Evolutionary conservation across 495 filamentous ascomycete species (phyloP), one percentile per base, ranked within the genome.

Genomic region (Patellaria atrata): DNA sequence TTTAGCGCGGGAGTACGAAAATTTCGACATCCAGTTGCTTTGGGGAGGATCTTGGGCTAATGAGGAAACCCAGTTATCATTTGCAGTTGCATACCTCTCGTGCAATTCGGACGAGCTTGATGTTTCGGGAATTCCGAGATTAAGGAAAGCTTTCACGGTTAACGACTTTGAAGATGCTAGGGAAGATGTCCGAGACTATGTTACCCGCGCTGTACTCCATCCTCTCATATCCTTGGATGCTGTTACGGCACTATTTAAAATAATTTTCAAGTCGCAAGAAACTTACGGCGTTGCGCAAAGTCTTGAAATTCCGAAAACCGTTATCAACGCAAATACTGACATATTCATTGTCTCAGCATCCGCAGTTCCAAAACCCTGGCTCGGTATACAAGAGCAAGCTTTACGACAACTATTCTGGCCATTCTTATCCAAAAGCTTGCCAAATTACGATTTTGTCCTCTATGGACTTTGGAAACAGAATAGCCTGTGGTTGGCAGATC

Each of bases 11-110:
- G 71, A 77, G 16, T 67, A 75, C 25, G 47, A 58, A 18, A 65
- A 51, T 35, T 65, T 79, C 50, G 75, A 92, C 55, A 71, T 94
- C 28, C 79, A 92, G 54, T 70, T 65, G 23, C 66, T 99, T 16
- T 96, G 87, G 89, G 83, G 85, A 38, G 87, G 85, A 22, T 66
- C 74, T 28, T 96, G 91, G 89, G 70, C 80, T 30, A 67, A 91
- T 34, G 69, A 74, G 13, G 71, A 84, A 28, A 81, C 91, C 0
- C 91, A 94, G 38, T 67, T 96, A 33, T 89, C 82, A 10, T 91
- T 99, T 50, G 63, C 94, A 24, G 76, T 74, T 38, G 82, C 84
- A 5, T 94, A 81, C 50, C 61, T 81, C 0, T 75, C 73, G 1
- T 59, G 79, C 29, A 62, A 61, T 30, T 67, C 75, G 2, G 74